Evolutionary conservation across 768 basidiomycete species (phyloP), one percentile per base, ranked within the genome.

Genomic region (Bullera alba): DNA sequence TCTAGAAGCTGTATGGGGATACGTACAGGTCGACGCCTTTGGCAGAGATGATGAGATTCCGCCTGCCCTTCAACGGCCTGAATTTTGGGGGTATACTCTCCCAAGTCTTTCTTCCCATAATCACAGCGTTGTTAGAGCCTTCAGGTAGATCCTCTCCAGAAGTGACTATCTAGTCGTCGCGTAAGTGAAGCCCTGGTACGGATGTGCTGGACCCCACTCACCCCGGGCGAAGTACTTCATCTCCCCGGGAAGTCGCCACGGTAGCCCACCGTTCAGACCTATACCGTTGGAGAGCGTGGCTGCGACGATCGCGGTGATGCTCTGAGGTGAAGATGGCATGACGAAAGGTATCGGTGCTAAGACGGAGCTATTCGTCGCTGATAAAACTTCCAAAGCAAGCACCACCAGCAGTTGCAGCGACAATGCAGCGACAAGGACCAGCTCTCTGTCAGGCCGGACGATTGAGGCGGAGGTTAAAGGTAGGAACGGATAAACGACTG

Each of bases 71-170:
- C 17, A 99, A 78, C 4, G 95, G 95, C 55, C 86, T 78, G 74
- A 85, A 86, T 69, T 82, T 86, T 17, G 66, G 57, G 6, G 95
- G 93, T 48, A 99, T 96, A 69, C 87, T 87, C 74, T 96, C 90
- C 95, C 95, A 99, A 14, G 91, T 93, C 65, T 87, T 90, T 49
- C 93, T 79, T 12, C 95, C 95, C 93, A 99, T 96, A 48, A 96
- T 75, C 17, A 96, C 84, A 1, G 80, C 81, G 73, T 96, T 97
- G 16, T 69, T 75, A 38, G 63, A 68, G 5, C 76, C 78, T 30
- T 77, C 73, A 5, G 82, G 80, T 27, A 82, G 79, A 32, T 70
- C 74, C 4, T 58, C 53, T 19, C 64, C 66, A 5, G 65, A 63
- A 12, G 69, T 71, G n/a, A 65, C 69, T 71, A 50, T 43, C 21